A percentile compares a stretch with the other conserved stretches of the same genome.
Evolutionary conservation across 306 rosid genomes (phyloP).

Genomic region (Castanospermum australe): DNA sequence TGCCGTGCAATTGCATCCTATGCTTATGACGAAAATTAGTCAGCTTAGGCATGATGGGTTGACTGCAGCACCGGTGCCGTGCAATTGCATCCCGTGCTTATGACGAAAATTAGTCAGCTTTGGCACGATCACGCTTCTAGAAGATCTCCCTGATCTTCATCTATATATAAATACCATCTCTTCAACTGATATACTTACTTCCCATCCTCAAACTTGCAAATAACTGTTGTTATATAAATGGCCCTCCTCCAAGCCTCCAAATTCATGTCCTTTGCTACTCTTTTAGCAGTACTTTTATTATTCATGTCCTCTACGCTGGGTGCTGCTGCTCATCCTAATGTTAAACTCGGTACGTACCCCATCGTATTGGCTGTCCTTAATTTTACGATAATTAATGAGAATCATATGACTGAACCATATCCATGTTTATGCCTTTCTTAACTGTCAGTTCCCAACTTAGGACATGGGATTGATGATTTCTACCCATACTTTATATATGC

Average conservation of each 20-base stretch:
- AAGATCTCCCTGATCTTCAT: neutral
- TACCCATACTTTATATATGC: neutral
- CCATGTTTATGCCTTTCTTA: neutral
- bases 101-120: neutral
- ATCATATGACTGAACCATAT: neutral
- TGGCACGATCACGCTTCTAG: neutral
- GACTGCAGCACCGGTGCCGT: too few relatives aligned
- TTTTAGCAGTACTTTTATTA: neutral
- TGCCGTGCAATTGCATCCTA: too few relatives aligned
- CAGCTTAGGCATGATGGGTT: too few relatives aligned
- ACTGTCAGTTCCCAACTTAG: neutral
- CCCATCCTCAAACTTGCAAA: neutral
- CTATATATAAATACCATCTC: slow-evolving; percentile 1
- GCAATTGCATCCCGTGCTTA: too few relatives aligned
- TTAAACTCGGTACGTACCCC: neutral
- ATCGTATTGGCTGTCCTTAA: neutral
- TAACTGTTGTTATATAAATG: neutral
- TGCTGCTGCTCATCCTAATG: neutral
- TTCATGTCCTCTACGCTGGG: neutral
- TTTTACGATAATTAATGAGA: neutral
- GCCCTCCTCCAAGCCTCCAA: neutral
- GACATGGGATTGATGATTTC: neutral
- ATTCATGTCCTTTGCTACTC: neutral
- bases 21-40: too few relatives aligned
- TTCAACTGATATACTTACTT: neutral